Base-by-base conservation (phyloP, 2,329 filamentous ascomycete species). In the Colletotrichum sp. region DNA sequence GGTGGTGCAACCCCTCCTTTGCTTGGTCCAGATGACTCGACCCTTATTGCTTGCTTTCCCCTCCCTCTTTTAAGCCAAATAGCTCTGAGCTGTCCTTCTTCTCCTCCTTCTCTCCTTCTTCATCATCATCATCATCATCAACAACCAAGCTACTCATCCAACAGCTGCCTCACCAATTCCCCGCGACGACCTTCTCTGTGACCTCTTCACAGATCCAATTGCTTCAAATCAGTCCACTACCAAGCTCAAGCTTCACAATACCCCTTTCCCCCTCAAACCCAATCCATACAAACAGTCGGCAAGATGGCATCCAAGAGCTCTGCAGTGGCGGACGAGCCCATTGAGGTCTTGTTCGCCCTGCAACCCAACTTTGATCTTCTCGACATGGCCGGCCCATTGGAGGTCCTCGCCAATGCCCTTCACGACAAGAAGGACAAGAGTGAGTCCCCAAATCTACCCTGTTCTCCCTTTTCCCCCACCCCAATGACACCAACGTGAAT, bases 301-400 rank as follows among this genome's bases (percentile, higher is more conserved):
- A 90, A 84, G 84, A 92, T 92, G 90, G 88, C 89, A 83, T 84
- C 84, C 82, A 92, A 92, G 88, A 87, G 85, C 79, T 90, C 90
- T 84, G 90, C 90, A 82, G 89, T 90, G 83, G 86, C 87, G 81
- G 90, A 92, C 82, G 89, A 92, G 83, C 90, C 90, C 79, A 86
- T 92, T 81, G 87, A 92, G 78, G 89, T 92, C 79, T 89, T 92
- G 82, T 88, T 92, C 84, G 90, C 88, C 80, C 87, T 92, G 80
- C 90, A 92, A 71, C 84, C 87, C 82, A 90, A 91, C 82, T 92
- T 92, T 82, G 86, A 92, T 81, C 83, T 92, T 74, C 80, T 92
- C 78, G 90, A 92, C 86, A 88, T 92, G 79, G 88, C 89, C 72
- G 90, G 89, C 78, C 87, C 90, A 59, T 82, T 90, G 68, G 88